A percentile compares a stretch with the other conserved stretches of the same genome.
These are phyloP conservation scores for Colletotrichum agaves DNA, from an alignment of 2,329 filamentous ascomycete genomes.

Conservation along the genomic window DNA sequence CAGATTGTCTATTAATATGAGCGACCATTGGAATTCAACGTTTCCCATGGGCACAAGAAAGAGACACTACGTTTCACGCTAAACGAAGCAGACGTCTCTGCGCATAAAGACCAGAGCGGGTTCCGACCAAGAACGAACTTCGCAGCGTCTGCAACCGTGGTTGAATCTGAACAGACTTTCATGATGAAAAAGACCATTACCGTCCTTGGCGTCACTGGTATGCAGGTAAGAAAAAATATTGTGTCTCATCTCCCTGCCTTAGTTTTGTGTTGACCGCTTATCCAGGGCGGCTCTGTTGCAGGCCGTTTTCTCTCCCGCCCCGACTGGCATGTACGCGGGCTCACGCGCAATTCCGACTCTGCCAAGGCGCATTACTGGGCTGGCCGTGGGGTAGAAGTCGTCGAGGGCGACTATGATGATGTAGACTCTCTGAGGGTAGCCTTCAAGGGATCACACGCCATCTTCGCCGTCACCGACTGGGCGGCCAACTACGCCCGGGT, in stretches of 20 bases:
- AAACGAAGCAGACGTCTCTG: too few species aligned
- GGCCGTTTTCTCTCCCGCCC: conserved; percentile 25
- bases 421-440: not conserved
- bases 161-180: not conserved
- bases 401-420: too few species aligned
- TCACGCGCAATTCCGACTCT: conserved; percentile 55
- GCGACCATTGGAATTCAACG: too few species aligned
- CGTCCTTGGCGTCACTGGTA: conserved; percentile 22
- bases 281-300: conserved; percentile 39
- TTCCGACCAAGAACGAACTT: not conserved
- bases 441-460: conserved; percentile 49
- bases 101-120: not conserved
- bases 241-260: not conserved
- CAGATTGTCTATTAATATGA: too few species aligned
- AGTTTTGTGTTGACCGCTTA: not conserved
- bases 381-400: conserved; percentile 30
- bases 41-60: too few species aligned
- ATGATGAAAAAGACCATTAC: conserved; percentile 22
- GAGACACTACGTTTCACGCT: too few species aligned
- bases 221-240: conserved; percentile 10
- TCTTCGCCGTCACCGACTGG: conserved; percentile 52
- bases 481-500: conserved; percentile 16
- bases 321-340: conserved; percentile 39
- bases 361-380: conserved; percentile 46
- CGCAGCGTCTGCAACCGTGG: too few species aligned